Evolutionary conservation across 306 rosid genomes (phyloP), one percentile per base, ranked within the genome.

Genomic region (Purshia tridentata): DNA sequence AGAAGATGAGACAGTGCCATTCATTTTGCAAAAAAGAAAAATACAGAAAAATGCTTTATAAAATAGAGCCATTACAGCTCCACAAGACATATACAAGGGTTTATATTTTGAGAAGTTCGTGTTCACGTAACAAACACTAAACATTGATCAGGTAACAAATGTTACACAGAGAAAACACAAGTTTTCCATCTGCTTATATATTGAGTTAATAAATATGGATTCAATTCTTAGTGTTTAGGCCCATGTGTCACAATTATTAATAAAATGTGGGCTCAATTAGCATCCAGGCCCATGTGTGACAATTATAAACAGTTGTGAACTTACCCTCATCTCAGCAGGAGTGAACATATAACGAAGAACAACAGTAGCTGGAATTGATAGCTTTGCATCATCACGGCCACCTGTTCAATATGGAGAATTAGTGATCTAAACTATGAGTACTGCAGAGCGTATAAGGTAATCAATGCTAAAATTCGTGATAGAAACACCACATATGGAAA

Each of bases 351-450:
- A 80, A 39, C 96, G 89, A 59, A 94, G 96, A 86, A 94, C 74
- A 72, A 90, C 83, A 16, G 96, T 91, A 18, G 96, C 83, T 77
- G 97, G 96, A 83, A 94, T 87, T 55, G 82, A 85, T 76, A 90
- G 55, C 83, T 91, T 89, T 48, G 86, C 81, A 87, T 94, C 96
- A 69, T 94, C 99, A 53, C 89, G 96, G 44, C 99, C 99, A 75
- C 91, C 99, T 94, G 82, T n/a, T 44, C 56, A 74, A 81, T 39
- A 67, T 41, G 48, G 64, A 66, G 67, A 74, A 69, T 64, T 40
- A n/a, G 8, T 44, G 67, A 73, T 72, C 73, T 82, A 60, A 60
- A 81, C 50, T 20, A 64, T 45, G 29, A 14, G 70, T 72, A 19
- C 58, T 73, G 67, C 73, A 73, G 37, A 45, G 16, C 65, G 69